Evolutionary conservation across 2,329 filamentous ascomycete species (phyloP).

Genomic region (Hypoxylon sp.): DNA sequence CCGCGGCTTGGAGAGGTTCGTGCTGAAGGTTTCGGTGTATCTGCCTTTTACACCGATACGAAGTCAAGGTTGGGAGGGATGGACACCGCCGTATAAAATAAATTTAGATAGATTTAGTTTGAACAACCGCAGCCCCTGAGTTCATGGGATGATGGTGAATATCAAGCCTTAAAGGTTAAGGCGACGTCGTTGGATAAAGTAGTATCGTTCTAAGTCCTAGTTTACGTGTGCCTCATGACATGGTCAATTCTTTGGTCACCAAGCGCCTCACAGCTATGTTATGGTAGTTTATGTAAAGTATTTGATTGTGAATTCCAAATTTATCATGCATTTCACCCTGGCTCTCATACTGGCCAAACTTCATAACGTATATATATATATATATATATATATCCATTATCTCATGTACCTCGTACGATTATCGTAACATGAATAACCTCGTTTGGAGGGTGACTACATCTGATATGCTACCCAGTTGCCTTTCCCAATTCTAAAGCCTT

Average conservation of each 20-base stretch:
- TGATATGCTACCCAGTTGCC: conserved; percentile 1
- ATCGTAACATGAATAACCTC: conserved; percentile 12
- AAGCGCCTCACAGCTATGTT: background rate
- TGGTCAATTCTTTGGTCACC: background rate
- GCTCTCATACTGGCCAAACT: background rate
- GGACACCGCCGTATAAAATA: conserved; percentile 18
- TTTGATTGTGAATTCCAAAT: background rate
- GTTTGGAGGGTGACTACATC: conserved; percentile 1
- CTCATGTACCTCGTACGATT: conserved; percentile 26
- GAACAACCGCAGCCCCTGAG: conserved; percentile 22
- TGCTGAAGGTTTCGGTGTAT: conserved; percentile 38
- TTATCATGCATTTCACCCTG: background rate
- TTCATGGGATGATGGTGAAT: conserved; percentile 39
- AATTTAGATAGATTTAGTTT: too few species aligned
- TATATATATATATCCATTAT: conserved; percentile 15
- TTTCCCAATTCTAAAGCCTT: background rate
- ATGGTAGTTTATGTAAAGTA: background rate
- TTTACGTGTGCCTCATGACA: background rate
- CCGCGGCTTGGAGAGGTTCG: conserved; percentile 38
- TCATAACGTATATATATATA: conserved; percentile 1
- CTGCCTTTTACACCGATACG: conserved; percentile 3
- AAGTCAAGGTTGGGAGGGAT: background rate
- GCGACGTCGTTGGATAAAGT: conserved; percentile 6
- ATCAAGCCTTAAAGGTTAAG: conserved; percentile 32
- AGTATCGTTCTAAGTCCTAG: conserved; percentile 2